These are phyloP conservation scores for Smittium mucronatum DNA, from an alignment of 371 early-diverging fungal species.

Conservation along the genomic window DNA sequence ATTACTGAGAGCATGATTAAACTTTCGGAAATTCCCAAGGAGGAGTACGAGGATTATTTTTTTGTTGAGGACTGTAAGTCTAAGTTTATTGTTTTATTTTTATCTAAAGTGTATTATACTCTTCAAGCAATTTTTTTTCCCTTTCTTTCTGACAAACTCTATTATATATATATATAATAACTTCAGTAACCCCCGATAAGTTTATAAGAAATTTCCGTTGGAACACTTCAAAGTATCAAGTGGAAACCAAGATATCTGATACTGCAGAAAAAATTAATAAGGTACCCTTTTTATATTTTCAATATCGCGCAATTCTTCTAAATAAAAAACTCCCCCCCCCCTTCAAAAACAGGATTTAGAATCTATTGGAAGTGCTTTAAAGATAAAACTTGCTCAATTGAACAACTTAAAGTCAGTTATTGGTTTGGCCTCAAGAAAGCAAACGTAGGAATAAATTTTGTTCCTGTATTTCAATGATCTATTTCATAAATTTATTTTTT, in stretches of 20 bases:
- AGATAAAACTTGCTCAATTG: neutral
- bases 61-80: constrained; percentile 6
- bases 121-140: neutral
- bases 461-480: too few species aligned
- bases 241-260: neutral
- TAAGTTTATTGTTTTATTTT: neutral
- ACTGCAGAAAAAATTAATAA: neutral
- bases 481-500: too few species aligned
- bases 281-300: neutral
- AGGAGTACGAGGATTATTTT: constrained; percentile 8
- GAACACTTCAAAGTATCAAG: constrained; percentile 4
- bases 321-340: too few species aligned
- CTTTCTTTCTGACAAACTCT: neutral
- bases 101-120: neutral
- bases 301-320: too few species aligned
- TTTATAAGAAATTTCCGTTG: neutral
- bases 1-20: neutral
- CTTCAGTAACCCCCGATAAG: neutral
- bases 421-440: neutral
- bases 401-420: neutral
- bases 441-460: neutral
- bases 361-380: neutral
- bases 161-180: neutral
- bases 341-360: constrained; percentile 2
- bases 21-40: neutral